phyloP scores from a whole-genome alignment of 371 early-diverging fungal species.

The Conidiobolus incongruus region DNA sequence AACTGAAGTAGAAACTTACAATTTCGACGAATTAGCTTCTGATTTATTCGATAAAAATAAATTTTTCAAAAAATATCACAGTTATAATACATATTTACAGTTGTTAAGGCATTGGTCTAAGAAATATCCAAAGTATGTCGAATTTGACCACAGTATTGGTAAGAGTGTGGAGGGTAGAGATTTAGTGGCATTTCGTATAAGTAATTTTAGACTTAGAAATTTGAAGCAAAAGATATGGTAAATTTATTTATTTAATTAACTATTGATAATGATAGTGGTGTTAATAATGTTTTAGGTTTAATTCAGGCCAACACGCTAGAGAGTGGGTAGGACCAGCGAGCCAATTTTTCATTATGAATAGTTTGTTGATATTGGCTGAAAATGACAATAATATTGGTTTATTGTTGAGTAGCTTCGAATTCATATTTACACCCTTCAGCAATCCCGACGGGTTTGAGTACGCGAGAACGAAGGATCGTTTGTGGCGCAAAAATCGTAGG shows the following conservation, averaged over 20 bases:
- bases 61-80: constrained; percentile 1
- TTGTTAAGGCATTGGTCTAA: not conserved
- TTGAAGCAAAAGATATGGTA: constrained; percentile 2
- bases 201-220: not conserved
- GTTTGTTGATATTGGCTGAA: not conserved
- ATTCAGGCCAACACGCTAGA: constrained; percentile 2
- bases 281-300: not conserved
- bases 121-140: not conserved
- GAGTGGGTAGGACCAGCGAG: constrained; percentile 5
- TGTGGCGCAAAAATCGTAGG: constrained; percentile 20
- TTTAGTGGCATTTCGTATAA: not conserved
- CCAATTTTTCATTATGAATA: not conserved
- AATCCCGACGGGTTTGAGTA: constrained; percentile 34
- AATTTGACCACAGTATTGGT: constrained; percentile 1
- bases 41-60: too few relatives aligned
- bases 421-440: constrained; percentile 24
- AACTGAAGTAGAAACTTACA: too few relatives aligned
- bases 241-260: too few relatives aligned
- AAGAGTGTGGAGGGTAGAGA: constrained; percentile 1
- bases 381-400: not conserved
- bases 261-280: too few relatives aligned
- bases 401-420: constrained; percentile 16
- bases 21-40: too few relatives aligned
- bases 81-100: not conserved
- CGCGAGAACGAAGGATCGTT: constrained; percentile 16